These are phyloP conservation scores for Pyrenula aspistea DNA, from an alignment of 495 filamentous ascomycete genomes.

Conservation along the genomic window DNA sequence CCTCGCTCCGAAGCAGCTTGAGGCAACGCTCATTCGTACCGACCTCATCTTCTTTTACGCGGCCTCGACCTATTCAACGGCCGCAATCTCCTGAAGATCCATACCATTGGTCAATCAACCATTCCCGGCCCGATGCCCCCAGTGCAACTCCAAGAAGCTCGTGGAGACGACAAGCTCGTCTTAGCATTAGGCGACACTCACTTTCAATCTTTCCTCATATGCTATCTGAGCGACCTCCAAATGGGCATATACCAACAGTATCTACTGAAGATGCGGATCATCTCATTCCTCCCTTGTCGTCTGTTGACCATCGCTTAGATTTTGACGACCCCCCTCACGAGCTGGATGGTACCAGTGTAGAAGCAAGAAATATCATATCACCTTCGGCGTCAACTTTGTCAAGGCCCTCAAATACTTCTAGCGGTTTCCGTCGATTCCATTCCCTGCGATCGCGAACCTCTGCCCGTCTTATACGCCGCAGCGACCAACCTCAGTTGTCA, in stretches of 20 bases:
- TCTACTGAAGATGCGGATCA: slow-evolving; percentile 12
- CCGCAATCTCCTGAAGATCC: not conserved
- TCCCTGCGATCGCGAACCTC: slow-evolving; percentile 32
- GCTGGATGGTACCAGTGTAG: slow-evolving; percentile 30
- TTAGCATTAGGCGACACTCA: slow-evolving; percentile 31
- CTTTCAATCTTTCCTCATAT: slow-evolving; percentile 20
- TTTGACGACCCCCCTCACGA: slow-evolving; percentile 27
- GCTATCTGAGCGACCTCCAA: slow-evolving; percentile 8
- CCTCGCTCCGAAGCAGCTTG: not conserved
- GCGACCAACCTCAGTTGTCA: slow-evolving; percentile 46
- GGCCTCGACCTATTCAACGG: not conserved
- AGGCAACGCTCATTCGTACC: not conserved
- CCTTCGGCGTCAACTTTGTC: slow-evolving; percentile 12
- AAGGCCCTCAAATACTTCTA: slow-evolving; percentile 14
- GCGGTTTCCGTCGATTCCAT: slow-evolving; percentile 24
- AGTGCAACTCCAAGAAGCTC: slow-evolving; percentile 12
- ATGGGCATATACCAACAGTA: slow-evolving; percentile 11
- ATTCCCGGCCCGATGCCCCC: not conserved
- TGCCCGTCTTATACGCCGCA: slow-evolving; percentile 34
- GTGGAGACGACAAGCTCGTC: slow-evolving; percentile 30
- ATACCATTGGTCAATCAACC: not conserved
- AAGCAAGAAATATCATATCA: slow-evolving; percentile 12
- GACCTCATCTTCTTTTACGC: not conserved
- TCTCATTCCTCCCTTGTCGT: slow-evolving; percentile 20
- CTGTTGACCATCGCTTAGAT: slow-evolving; percentile 32